Evolutionary conservation across 106 monocot genomes (phyloP), one percentile per base, ranked within the genome.

Genomic region (Dactylorhiza incarnata): DNA sequence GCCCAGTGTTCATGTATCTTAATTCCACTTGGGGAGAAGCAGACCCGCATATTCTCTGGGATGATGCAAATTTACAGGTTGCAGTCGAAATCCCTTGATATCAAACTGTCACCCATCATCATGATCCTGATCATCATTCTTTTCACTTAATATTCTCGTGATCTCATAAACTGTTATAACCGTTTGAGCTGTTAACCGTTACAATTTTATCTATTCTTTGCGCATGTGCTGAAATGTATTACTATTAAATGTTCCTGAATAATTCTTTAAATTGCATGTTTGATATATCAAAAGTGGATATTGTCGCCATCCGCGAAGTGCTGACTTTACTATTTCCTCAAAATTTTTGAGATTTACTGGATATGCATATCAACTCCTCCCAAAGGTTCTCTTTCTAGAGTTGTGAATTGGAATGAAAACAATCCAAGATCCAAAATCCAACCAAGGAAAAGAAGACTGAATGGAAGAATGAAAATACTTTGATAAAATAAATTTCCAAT

Each of bases 31-130:
- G 43, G 59, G 75, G 69, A 54, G 83, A 66, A 66, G 50, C 81
- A 49, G 84, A 92, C 44, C 84, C 84, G 23, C 74, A 46, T 47
- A 24, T 81, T 48, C 89, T 95, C n/a, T 95, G 95, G 95, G 85
- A 95, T 67, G 92, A 92, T 77, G 95, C 95, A 50, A 92, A 95
- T 78, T 45, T 76, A 56, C 84, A 90, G 92, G 95, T 92, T 69
- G 10, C 47, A 23, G 16, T 78, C 45, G 17, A 49, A 54, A 51
- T 8, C 19, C 6, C 25, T 44, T 24, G 7, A 7, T 13, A 66
- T 66, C 13, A 66, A 11, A 66, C 13, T 37, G 12, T 54, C 14
- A 54, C n/a, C 54, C 14, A 54, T 54, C 16, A 54, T 66, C 66
- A 66, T 66, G 4, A 29, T 66, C 66, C 11, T 66, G 25, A 66